These are phyloP conservation scores for Abrus pulchellus DNA, from an alignment of 306 rosid genomes.

Conservation along the genomic window DNA sequence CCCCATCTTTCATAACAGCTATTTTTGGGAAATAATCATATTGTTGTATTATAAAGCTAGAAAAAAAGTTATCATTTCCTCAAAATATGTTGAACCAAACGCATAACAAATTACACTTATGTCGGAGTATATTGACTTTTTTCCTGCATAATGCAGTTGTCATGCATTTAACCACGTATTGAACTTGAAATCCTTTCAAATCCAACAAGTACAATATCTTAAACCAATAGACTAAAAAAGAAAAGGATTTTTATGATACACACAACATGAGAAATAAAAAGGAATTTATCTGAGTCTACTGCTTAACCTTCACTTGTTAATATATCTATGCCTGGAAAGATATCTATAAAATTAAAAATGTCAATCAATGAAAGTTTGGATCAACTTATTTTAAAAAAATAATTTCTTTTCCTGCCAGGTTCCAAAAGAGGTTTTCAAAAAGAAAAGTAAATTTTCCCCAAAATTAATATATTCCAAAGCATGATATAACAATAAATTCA, in stretches of 20 bases:
- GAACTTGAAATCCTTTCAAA: slow-evolving; percentile 19
- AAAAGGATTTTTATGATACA: background rate
- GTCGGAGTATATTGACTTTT: slow-evolving; percentile 21
- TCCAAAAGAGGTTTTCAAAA: no score
- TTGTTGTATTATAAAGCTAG: no score
- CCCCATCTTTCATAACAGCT: no score
- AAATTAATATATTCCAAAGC: background rate
- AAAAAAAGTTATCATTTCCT: no score
- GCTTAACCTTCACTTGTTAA: background rate
- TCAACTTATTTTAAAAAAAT: no score
- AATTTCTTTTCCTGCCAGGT: no score
- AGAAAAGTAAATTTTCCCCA: no score
- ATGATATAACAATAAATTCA: background rate
- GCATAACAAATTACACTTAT: background rate
- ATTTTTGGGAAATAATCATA: no score
- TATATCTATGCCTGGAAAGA: background rate
- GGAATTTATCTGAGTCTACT: background rate
- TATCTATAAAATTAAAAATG: slow-evolving; percentile 15
- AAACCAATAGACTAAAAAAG: slow-evolving; percentile 17
- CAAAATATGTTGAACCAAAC: no score
- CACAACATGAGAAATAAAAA: background rate
- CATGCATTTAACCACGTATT: slow-evolving; percentile 23
- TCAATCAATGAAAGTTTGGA: no score
- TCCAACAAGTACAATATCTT: background rate
- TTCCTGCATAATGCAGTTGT: slow-evolving; percentile 9